A percentile compares a stretch with the other conserved stretches of the same genome.
Conservation (phyloP, 306 rosid genomes). For the Cyclanthera cordifolia region DNA sequence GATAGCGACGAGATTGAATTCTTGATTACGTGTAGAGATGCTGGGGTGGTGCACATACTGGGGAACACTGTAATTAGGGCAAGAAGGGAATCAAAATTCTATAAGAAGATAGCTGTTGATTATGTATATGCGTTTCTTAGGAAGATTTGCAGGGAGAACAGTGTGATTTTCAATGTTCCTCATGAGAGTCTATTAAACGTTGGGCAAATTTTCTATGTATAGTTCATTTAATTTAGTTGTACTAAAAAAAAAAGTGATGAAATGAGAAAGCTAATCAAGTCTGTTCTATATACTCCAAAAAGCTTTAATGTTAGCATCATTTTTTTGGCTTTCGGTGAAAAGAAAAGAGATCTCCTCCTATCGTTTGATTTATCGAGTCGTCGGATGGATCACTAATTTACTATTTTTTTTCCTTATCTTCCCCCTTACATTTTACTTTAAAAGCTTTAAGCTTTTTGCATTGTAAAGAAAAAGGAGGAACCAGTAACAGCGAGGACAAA, state of each 20-base stretch:
- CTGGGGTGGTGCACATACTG: conserved; percentile 91
- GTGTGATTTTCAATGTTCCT: conserved; percentile 91
- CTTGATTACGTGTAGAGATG: conserved; percentile 62
- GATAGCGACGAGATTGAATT: conserved; percentile 70
- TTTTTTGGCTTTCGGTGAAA: no score
- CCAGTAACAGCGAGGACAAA: no score
- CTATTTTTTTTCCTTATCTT: no score
- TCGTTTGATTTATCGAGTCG: no score
- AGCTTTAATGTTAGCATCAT: conserved; percentile 1
- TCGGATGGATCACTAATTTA: no score
- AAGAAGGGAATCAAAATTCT: conserved; percentile 57
- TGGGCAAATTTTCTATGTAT: conserved; percentile 82
- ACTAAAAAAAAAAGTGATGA: no score
- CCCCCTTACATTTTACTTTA: neutral
- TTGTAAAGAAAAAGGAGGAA: neutral
- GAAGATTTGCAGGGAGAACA: conserved; percentile 85
- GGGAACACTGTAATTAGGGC: conserved; percentile 77
- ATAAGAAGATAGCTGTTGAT: conserved; percentile 68
- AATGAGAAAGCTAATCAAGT: neutral
- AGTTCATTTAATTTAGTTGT: conserved; percentile 12
- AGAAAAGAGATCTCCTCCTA: no score
- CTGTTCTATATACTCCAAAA: conserved; percentile 3
- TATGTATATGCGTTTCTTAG: conserved; percentile 78
- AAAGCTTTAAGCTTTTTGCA: neutral
- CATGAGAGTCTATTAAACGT: conserved; percentile 93